Evolutionary conservation across 2,329 filamentous ascomycete genomes (phyloP).

Genomic region (Aspergillus sclerotialis): DNA sequence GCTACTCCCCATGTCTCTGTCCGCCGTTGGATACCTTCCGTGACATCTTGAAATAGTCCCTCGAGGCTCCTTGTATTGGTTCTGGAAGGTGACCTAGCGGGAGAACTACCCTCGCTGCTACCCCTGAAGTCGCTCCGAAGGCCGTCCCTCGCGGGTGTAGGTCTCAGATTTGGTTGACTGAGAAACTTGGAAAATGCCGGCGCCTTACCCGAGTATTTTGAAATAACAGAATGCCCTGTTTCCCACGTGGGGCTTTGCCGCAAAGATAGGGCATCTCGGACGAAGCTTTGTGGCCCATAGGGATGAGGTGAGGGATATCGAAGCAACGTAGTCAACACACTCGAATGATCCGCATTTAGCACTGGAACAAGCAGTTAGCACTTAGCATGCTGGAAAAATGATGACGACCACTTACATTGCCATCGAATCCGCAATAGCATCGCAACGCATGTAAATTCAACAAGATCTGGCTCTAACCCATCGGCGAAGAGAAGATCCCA

Average conservation of each 20-base stretch:
- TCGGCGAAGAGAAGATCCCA: conserved; percentile 92
- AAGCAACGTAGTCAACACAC: conserved; percentile 71
- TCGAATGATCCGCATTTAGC: conserved; percentile 78
- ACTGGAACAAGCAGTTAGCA: conserved; percentile 45
- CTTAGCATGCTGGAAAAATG: conserved; percentile 6
- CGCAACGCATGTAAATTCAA: conserved; percentile 85
- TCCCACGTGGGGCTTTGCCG: conserved; percentile 38
- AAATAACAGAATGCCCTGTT: conserved; percentile 37
- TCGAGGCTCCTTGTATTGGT: conserved; percentile 38
- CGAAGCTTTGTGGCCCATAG: conserved; percentile 67
- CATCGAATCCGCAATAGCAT: conserved; percentile 91
- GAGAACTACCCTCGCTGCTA: conserved; percentile 23
- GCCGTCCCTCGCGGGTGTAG: conserved; percentile 11
- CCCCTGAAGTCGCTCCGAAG: conserved; percentile 23
- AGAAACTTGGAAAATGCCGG: conserved; percentile 26
- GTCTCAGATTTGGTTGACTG: conserved; percentile 13
- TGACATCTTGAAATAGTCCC: conserved; percentile 41
- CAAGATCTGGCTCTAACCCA: conserved; percentile 69
- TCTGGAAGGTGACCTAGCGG: conserved; percentile 29
- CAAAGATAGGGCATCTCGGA: conserved; percentile 67
- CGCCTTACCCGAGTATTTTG: conserved; percentile 41
- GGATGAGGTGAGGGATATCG: conserved; percentile 68
- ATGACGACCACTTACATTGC: conserved; percentile 58
- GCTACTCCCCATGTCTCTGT: conserved; percentile 44
- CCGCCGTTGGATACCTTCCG: conserved; percentile 40